These are phyloP conservation scores for Leccinum boreale DNA, from an alignment of 768 basidiomycete genomes.

Conservation along the genomic window DNA sequence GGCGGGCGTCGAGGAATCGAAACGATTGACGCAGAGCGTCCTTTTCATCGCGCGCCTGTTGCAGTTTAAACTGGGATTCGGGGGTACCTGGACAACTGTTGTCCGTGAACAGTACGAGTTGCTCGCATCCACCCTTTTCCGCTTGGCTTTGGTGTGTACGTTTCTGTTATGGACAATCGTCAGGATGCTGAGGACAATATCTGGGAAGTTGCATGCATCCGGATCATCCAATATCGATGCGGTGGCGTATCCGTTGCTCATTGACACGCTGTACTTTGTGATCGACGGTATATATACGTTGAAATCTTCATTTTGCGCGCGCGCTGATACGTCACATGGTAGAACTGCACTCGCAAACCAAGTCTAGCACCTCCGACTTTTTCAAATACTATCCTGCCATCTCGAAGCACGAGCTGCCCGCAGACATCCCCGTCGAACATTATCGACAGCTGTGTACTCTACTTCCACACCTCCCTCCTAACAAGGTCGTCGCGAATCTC, in stretches of 20 bases:
- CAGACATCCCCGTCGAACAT: conserved; percentile 54
- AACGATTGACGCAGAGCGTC: conserved; percentile 38
- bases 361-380: conserved; percentile 49
- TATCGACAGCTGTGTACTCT: conserved; percentile 55
- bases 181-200: not conserved
- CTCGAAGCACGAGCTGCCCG: conserved; percentile 47
- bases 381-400: conserved; percentile 62
- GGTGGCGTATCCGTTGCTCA: conserved; percentile 58
- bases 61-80: conserved; percentile 72
- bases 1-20: conserved; percentile 19
- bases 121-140: conserved; percentile 44
- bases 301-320: too few relatives aligned
- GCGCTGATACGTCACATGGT: not conserved
- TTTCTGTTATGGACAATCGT: not conserved
- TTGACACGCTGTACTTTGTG: conserved; percentile 73
- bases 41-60: conserved; percentile 63
- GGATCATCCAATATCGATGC: conserved; percentile 49
- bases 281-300: conserved; percentile 56
- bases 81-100: conserved; percentile 50
- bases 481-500: conserved; percentile 49
- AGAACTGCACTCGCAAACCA: conserved; percentile 65
- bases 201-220: conserved; percentile 49
- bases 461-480: conserved; percentile 52
- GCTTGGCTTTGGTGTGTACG: conserved; percentile 48
- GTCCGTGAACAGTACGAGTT: conserved; percentile 44